Base-by-base conservation (phyloP, 345 rosid species). In the Excoecaria cochinchinensis region DNA sequence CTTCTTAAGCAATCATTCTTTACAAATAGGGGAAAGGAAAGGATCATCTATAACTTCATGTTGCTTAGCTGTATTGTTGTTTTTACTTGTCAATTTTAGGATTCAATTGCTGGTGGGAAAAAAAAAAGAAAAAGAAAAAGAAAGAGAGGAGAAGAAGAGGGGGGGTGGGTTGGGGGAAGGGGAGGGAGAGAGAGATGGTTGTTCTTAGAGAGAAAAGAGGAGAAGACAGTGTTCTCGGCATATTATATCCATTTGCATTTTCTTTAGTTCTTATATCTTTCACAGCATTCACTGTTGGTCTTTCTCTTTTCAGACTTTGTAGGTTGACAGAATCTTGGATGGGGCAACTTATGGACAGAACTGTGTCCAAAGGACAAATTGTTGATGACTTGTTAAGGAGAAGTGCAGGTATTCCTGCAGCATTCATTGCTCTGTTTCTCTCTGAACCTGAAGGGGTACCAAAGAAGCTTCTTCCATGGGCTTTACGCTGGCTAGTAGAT, bases 321-420 rank as follows among this genome's bases (percentile, higher is more conserved):
- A 88, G 78, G 85, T 84, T 95, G 87, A 89, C 97, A 73, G 97
- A 92, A 77, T 83, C 89, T 57, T 95, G 99, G 99, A 90, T 95
- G 97, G 90, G 87, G 78, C 92, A 91, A 79, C 93, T 95, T 72
- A 95, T 95, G 99, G 89, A 90, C 75, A 89, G 92, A 85, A 95
- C 97, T 56, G 83, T 90, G 58, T 91, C 90, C 59, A 90, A 88
- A 78, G 99, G 95, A 82, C 97, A 95, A 81, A 82, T 85, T 67
- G 99, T 95, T 66, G 99, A 95, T 82, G 92, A 95, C 86, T 76
- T 95, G 80, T 83, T 95, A 80, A 85, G 97, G 80, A 92, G 99
- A 90, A 95, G 99, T 85, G 99, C 99, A 13, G 99, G 99, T 68
- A 95, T 95, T 80, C 99, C 99, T 19, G 99, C 99, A 58, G 97